Evolutionary conservation across 805 yeast genomes (phyloP), one percentile per base, ranked within the genome.

Genomic region (Teunomyces tritomae): DNA sequence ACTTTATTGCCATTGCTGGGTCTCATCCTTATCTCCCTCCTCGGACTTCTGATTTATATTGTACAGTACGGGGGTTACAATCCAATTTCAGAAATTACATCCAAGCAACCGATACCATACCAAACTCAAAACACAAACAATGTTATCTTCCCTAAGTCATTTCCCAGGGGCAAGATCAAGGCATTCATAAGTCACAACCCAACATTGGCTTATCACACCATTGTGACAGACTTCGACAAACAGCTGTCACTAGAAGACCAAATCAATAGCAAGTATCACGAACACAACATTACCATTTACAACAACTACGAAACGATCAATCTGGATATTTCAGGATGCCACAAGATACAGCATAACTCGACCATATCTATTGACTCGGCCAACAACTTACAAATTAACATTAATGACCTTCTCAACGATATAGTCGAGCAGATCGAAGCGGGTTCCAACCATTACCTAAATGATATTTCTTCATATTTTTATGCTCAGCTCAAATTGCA

Each of bases 391-490:
- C 40, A 45, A 10, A 32, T 45, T 2, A 37, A 37, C 20, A 30
- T 51, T 33, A 32, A 8, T 6, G 40, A 13, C 9, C 28, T 52
- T 3, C 13, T 47, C 29, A 8, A 14, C 5, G 26, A 28, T 14
- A 26, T 52, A 4, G 27, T 43, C 11, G 11, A 26, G 8, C 54
- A 48, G 2, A 27, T 46, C n/a, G 46, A 44, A 6, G 24, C 35
- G 1, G 58, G 60, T 29, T 56, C 58, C 2, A 30, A 42, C 29
- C 35, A 39, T 9, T 67, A 65, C 47, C 54, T 54, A 40, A 44
- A 53, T 17, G 70, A 66, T 36, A 30, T 65, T 3, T 45, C 60
- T 4, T 64, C 64, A 2, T 64, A 58, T 44, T 58, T 65, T 44
- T 42, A 56, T 24, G 61, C 59, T 4, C 59, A 58, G 14, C 48